Evolutionary conservation across 306 rosid genomes (phyloP).

Genomic region (Medicago ruthenica): DNA sequence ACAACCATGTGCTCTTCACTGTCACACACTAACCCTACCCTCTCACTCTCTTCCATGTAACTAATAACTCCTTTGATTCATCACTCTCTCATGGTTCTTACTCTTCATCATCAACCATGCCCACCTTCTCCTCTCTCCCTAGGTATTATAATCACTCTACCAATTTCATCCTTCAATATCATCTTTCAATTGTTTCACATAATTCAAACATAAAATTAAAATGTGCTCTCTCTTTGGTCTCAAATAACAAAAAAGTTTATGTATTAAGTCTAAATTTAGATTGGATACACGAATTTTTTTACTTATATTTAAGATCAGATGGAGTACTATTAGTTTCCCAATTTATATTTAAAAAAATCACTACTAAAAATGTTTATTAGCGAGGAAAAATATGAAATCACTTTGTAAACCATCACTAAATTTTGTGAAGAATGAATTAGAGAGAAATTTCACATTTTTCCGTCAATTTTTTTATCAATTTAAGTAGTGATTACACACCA

Average conservation of each 20-base stretch:
- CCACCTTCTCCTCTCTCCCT: conserved; percentile 63
- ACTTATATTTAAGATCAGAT: no score
- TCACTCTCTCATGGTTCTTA: conserved; percentile 61
- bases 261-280: not conserved
- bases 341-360: no score
- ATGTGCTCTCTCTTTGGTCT: not conserved
- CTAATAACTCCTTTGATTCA: not conserved
- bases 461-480: no score
- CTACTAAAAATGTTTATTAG: not conserved
- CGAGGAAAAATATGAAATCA: no score
- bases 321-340: no score
- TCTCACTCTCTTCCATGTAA: not conserved
- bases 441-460: no score
- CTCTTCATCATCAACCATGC: conserved; percentile 65
- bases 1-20: conserved; percentile 39
- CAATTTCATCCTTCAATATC: not conserved
- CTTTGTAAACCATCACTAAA: not conserved
- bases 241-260: not conserved
- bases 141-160: conserved; percentile 44
- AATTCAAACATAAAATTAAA: not conserved
- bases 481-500: no score
- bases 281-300: not conserved
- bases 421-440: not conserved
- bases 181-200: not conserved
- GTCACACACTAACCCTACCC: conserved; percentile 17